Evolutionary conservation across 2,329 filamentous ascomycete genomes (phyloP), one percentile per base, ranked within the genome.

Genomic region (Exophiala lecanii-corni): DNA sequence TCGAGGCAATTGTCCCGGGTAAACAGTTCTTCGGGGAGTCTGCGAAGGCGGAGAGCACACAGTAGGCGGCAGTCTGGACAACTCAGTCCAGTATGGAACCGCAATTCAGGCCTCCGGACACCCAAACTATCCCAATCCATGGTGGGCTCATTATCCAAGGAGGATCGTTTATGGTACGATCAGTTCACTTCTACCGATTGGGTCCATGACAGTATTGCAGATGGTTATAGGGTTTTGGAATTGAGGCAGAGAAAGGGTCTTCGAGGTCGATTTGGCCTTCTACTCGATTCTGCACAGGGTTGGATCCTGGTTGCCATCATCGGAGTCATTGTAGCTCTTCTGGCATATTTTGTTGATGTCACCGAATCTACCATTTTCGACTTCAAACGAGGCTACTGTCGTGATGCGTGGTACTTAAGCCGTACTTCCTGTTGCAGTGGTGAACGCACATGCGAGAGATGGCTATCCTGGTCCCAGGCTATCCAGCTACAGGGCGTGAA

Each of bases 181-280:
- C 92, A 98, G 66, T 95, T 95, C 59, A 95, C 89, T 4, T 94
- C 87, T 5, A 96, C 88, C 42, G 91, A 98, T 64, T 98, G 92
- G 92, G 89, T 98, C 1, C 91, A 95, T 62, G 92, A 98, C 65
- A 89, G 85, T 62, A 96, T 98, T 55, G 87, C 89, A 58, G 92
- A 97, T 66, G 88, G 89, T 7, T 87, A 89, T 57, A 85, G 92
- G 18, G 81, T 94, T 37, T 92, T 94, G 62, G 82, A 82, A 40
- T 74, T 98, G 28, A 80, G 88, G 37, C 82, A 77, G 57, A 76
- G 89, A 36, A 94, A 84, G 62, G 92, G 91, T 66, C 76, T 95
- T 48, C 82, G 83, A 61, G 91, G 91, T n/a, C 81, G 85, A 36
- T 55, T 94, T 10, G 70, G 79, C 34, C 77, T 86, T 1, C 75